Percentiles rank a stretch among this genome's conserved stretches.
phyloP scores from a whole-genome alignment of 805 yeast genomes.

The Kuraishia hungarica region DNA sequence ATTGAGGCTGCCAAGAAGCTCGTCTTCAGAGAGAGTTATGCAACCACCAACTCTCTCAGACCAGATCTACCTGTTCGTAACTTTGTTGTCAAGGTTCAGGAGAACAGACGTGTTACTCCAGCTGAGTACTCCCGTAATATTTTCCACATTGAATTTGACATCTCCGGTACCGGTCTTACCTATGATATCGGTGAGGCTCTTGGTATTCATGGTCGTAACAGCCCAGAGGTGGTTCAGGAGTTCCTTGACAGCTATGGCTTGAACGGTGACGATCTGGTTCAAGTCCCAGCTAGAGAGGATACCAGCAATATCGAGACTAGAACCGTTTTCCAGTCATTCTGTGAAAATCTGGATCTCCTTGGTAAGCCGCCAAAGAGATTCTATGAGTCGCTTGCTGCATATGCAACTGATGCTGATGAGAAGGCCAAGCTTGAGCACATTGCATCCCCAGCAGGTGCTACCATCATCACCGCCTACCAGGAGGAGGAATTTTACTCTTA shows the following conservation, averaged over 20 bases:
- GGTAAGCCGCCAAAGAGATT: slow-evolving; percentile 96
- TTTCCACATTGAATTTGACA: slow-evolving; percentile 93
- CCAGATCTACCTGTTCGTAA: slow-evolving; percentile 86
- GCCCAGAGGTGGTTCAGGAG: slow-evolving; percentile 49
- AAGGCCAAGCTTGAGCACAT: slow-evolving; percentile 51
- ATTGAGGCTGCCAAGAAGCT: slow-evolving; percentile 58
- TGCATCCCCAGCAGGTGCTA: slow-evolving; percentile 76
- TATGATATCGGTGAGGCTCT: slow-evolving; percentile 96
- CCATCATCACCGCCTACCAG: slow-evolving; percentile 71
- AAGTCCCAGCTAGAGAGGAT: slow-evolving; percentile 63
- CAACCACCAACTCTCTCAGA: slow-evolving; percentile 50
- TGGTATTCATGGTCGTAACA: slow-evolving; percentile 90
- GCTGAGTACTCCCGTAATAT: slow-evolving; percentile 84
- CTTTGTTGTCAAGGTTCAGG: slow-evolving; percentile 83
- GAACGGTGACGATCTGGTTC: slow-evolving; percentile 58
- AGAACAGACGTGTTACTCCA: slow-evolving; percentile 89
- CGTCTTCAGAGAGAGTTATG: slow-evolving; percentile 76
- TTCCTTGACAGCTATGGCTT: slow-evolving; percentile 70
- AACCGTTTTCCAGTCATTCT: slow-evolving; percentile 73
- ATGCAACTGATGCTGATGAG: slow-evolving; percentile 63
- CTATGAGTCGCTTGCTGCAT: slow-evolving; percentile 73
- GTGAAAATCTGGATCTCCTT: slow-evolving; percentile 77
- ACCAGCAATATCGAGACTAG: slow-evolving; percentile 53
- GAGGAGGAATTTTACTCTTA: slow-evolving; percentile 79
- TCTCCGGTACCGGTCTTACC: slow-evolving; percentile 80